These are phyloP conservation scores for Salix exigua DNA, from an alignment of 345 rosid species.

Conservation along the genomic window DNA sequence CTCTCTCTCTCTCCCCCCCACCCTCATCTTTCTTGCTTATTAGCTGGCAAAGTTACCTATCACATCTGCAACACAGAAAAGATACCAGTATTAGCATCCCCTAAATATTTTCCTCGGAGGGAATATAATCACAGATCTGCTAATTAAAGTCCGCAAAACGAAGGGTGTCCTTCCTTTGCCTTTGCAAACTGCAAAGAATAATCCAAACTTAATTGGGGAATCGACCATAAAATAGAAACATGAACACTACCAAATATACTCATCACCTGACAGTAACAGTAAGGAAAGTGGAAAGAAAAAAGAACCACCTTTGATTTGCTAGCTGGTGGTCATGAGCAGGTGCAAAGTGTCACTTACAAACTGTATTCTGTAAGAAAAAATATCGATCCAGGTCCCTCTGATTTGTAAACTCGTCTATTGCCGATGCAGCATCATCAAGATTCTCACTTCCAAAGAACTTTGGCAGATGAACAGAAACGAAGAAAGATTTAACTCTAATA, in stretches of 20 bases:
- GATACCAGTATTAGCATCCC: background rate
- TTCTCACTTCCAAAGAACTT: constrained; percentile 60
- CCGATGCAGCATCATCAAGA: constrained; percentile 99
- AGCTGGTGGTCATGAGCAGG: background rate
- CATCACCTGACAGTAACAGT: constrained; percentile 34
- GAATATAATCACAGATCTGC: constrained; percentile 38
- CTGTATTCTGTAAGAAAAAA: background rate
- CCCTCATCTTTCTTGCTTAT: background rate
- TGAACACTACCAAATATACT: constrained; percentile 1
- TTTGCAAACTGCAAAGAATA: constrained; percentile 2
- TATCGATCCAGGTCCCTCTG: background rate
- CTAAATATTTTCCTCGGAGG: constrained; percentile 6
- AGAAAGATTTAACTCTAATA: background rate
- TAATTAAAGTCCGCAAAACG: constrained; percentile 7
- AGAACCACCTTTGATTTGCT: background rate
- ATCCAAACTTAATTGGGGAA: background rate
- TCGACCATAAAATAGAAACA: background rate
- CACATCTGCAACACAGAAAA: constrained; percentile 1
- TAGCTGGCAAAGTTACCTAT: background rate
- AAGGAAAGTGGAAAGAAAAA: background rate
- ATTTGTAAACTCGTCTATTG: constrained; percentile 51
- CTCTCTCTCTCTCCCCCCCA: background rate
- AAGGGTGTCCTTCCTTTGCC: background rate
- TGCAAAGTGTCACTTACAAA: background rate
- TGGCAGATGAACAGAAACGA: constrained; percentile 4